A percentile compares a stretch with the other conserved stretches of the same genome.
Evolutionary conservation across 257 asterid species (phyloP).

Genomic region (Catharanthus roseus): DNA sequence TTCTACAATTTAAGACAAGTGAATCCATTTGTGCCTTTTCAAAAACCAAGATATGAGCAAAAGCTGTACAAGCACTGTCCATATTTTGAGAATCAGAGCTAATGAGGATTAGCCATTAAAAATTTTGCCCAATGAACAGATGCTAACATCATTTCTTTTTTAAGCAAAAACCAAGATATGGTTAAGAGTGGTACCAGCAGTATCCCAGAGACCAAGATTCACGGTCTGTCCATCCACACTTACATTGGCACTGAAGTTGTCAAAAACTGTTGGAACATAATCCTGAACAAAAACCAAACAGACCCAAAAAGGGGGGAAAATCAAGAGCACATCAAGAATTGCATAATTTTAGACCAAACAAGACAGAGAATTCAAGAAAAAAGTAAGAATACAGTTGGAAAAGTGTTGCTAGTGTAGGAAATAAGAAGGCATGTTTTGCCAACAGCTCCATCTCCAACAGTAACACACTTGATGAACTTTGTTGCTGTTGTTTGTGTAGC

Average conservation of each 20-base stretch:
- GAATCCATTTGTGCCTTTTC: not conserved
- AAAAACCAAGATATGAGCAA: not conserved
- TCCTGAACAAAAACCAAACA: constrained; percentile 16
- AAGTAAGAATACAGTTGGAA: constrained; percentile 22
- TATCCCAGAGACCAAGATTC: constrained; percentile 38
- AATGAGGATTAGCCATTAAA: not conserved
- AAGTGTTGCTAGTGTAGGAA: constrained; percentile 39
- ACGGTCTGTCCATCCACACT: constrained; percentile 35
- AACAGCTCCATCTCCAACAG: constrained; percentile 45
- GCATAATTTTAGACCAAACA: not conserved
- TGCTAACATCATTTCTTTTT: not conserved
- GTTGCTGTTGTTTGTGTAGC: constrained; percentile 14
- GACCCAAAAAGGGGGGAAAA: not conserved
- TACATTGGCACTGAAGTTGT: constrained; percentile 41
- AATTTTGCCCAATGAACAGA: not conserved
- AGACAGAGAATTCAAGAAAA: not conserved
- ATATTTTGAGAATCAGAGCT: not conserved
- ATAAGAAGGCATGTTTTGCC: constrained; percentile 42
- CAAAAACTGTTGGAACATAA: constrained; percentile 42
- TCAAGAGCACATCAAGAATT: not conserved
- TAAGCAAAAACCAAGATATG: not conserved
- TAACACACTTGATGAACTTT: constrained; percentile 39
- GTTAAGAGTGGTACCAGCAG: constrained; percentile 27
- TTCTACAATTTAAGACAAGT: not conserved
- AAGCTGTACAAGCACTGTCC: constrained; percentile 33